Base-by-base conservation (phyloP, 2,329 filamentous ascomycete species). In the Pezicula carpinea region DNA sequence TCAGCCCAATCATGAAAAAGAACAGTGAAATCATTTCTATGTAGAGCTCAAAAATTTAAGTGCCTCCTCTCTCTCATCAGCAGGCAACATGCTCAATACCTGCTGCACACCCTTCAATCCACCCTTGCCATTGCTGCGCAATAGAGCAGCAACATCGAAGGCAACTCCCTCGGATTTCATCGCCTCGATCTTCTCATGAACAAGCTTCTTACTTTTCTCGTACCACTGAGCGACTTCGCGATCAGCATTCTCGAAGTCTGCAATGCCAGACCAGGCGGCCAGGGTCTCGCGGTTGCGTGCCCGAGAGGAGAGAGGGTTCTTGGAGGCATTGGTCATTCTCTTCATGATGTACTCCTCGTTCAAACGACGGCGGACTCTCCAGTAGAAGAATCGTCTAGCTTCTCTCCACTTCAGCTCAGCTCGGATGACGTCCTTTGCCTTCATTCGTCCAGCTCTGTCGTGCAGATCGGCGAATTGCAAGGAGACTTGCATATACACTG, bases 301-400 rank as follows among this genome's bases (percentile, higher is more conserved):
- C 46, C 89, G 85, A 38, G 72, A 66, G n/a, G 68, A 63, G 26
- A 68, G 67, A 31, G 74, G 67, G 59, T 74, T 70, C 57, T 66
- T 64, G 14, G 64, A 60, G 40, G 64, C 68, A 2, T 67, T 58
- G 5, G 73, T 75, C 80, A 99, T 89, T 71, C 89, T 89, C 74
- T 91, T 93, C 67, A 99, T 79, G 60, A 99, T 89, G 69, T 95
- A 89, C 73, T 99, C 93, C 74, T 99, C 93, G 70, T 95, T 97
- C 65, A 99, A 79, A 72, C 93, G 83, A 66, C 93, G 87, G 69
- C 95, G 91, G 53, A 96, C 85, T 70, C 93, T 92, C 93, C 95
- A 99, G 86, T 97, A 99, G 79, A 99, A 97, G 88, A 93, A 97
- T 64, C 92, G 86, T 56, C 93, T 85, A 8, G 92, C 85, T 60